These are phyloP conservation scores for Bothriochloa decipiens DNA, from an alignment of 176 grass and related monocot species.

Conservation along the genomic window DNA sequence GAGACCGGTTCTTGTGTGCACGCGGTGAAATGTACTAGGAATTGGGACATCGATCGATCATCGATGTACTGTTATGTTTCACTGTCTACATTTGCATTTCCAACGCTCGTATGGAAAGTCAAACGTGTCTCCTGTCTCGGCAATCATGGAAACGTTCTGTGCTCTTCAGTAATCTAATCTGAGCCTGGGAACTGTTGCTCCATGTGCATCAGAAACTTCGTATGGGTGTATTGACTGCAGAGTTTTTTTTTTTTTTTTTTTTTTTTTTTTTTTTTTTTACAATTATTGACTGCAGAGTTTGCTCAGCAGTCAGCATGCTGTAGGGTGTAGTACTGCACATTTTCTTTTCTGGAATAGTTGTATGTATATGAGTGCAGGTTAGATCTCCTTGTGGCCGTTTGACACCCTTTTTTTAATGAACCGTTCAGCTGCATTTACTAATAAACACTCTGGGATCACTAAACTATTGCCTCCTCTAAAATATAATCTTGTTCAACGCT, in stretches of 20 bases:
- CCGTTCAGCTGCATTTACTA: neutral
- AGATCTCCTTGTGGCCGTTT: neutral
- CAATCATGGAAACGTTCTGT: conserved; percentile 12
- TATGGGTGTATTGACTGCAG: too few species aligned
- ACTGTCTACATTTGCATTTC: conserved; percentile 31
- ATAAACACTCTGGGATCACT: neutral
- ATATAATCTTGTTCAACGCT: neutral
- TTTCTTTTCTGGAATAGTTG: neutral
- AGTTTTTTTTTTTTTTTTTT: too few species aligned
- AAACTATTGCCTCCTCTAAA: neutral
- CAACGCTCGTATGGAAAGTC: conserved; percentile 27
- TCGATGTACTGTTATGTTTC: neutral
- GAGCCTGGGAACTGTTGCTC: neutral
- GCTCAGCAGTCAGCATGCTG: too few species aligned
- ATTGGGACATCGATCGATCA: neutral
- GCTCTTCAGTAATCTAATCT: neutral
- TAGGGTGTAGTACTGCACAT: too few species aligned
- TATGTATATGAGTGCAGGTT: neutral
- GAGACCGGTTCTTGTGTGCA: conserved; percentile 31
- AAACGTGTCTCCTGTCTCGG: too few species aligned
- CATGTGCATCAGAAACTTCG: conserved; percentile 40
- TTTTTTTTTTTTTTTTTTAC: too few species aligned
- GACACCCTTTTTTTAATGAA: too few species aligned
- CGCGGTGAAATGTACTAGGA: neutral
- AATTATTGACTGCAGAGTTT: too few species aligned